phyloP scores from a whole-genome alignment of 139 green algal genomes.

The Volvox africanus region DNA sequence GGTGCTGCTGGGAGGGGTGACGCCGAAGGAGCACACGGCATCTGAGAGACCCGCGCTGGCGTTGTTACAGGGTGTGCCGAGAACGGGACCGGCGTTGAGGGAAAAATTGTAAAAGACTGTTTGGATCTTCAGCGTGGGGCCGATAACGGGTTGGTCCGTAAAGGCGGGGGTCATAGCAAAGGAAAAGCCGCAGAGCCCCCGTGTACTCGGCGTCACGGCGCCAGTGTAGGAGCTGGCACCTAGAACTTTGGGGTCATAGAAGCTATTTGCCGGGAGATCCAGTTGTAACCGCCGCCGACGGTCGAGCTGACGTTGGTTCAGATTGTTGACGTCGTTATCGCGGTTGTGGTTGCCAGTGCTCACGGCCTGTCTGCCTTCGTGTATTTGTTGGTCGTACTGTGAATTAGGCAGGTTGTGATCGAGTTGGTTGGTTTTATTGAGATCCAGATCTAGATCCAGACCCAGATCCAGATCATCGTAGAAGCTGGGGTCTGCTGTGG shows the following conservation, averaged over 20 bases:
- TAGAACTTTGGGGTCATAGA: neutral
- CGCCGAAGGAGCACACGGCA: neutral
- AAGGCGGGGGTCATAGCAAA: neutral
- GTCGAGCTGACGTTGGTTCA: neutral
- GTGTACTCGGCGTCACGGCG: neutral
- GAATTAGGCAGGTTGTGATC: too few species aligned
- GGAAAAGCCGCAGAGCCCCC: neutral
- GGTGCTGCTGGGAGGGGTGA: neutral
- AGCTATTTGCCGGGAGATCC: neutral
- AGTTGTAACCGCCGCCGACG: neutral
- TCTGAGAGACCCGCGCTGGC: neutral
- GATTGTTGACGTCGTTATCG: neutral
- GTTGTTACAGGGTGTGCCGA: neutral
- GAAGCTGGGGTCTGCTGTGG: too few species aligned
- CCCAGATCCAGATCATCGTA: too few species aligned
- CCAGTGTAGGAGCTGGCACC: neutral
- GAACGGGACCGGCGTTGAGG: neutral
- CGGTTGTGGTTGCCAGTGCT: neutral
- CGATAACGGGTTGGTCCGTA: neutral
- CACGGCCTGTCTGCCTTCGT: too few species aligned
- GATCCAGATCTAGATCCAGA: too few species aligned
- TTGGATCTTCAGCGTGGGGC: neutral
- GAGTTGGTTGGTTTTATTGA: too few species aligned
- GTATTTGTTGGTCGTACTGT: too few species aligned
- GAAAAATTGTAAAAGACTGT: neutral